Percentiles rank a stretch among this genome's conserved stretches.
Conservation (phyloP, 768 basidiomycete species). For the Suillus occidentalis region DNA sequence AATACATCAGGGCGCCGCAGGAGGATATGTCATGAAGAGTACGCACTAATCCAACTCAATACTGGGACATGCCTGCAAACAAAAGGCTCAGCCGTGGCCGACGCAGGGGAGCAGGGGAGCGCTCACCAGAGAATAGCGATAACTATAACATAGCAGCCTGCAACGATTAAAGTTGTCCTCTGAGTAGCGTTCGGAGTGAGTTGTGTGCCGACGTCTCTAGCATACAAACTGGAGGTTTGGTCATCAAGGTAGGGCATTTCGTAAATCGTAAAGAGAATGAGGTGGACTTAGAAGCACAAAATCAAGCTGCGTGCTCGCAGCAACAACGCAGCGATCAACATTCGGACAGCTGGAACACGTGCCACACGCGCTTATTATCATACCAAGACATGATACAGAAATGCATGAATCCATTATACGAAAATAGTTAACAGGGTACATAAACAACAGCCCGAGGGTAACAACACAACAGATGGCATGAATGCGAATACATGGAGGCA, state of each 20-base stretch:
- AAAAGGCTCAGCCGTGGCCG: constrained; percentile 7
- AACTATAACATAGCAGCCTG: constrained; percentile 67
- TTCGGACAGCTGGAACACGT: neutral
- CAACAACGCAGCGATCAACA: neutral
- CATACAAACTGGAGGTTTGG: constrained; percentile 15
- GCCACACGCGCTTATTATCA: neutral
- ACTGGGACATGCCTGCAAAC: constrained; percentile 71
- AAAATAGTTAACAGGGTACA: constrained; percentile 22
- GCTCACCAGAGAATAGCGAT: constrained; percentile 82
- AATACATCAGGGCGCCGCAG: constrained; percentile 1
- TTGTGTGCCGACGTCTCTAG: constrained; percentile 27
- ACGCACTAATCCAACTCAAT: constrained; percentile 72
- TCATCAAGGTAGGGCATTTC: constrained; percentile 31
- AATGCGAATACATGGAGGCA: constrained; percentile 10
- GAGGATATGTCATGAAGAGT: neutral
- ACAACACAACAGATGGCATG: constrained; percentile 6
- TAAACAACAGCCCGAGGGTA: constrained; percentile 15
- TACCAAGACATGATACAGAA: neutral
- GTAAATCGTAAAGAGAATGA: constrained; percentile 21
- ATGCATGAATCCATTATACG: constrained; percentile 20
- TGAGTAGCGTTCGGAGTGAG: constrained; percentile 75
- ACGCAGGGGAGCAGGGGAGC: neutral
- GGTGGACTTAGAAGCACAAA: no score
- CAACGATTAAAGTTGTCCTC: constrained; percentile 74
- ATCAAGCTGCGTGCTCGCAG: constrained; percentile 2